A percentile compares a stretch with the other conserved stretches of the same genome.
Evolutionary conservation across 176 grass and related monocot genomes (phyloP).

Genomic region (Metroxylon sagu): DNA sequence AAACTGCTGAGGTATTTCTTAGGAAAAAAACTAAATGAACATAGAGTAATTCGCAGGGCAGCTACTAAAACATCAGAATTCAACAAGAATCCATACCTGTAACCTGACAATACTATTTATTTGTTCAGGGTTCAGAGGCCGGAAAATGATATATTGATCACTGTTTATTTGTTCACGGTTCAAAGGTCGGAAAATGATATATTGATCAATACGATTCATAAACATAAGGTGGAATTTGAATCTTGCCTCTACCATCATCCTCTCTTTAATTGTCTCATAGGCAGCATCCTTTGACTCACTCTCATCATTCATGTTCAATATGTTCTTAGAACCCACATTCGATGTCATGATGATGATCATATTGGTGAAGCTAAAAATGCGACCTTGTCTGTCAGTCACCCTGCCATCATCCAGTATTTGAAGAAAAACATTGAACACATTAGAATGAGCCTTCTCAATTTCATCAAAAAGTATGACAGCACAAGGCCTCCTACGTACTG

Average conservation of each 20-base stretch:
- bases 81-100: slow-evolving; percentile 41
- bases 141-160: slow-evolving; percentile 92
- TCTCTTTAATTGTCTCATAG: slow-evolving; percentile 81
- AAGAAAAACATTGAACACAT: slow-evolving; percentile 97
- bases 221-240: slow-evolving; percentile 82
- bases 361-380: slow-evolving; percentile 85
- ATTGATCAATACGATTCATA: slow-evolving; percentile 95
- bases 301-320: slow-evolving; percentile 84
- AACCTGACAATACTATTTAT: slow-evolving; percentile 81
- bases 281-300: slow-evolving; percentile 35
- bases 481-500: slow-evolving; percentile 75
- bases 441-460: slow-evolving; percentile 96
- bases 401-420: slow-evolving; percentile 92
- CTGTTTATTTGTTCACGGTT: slow-evolving; percentile 67
- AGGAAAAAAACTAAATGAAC: too few relatives aligned
- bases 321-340: slow-evolving; percentile 91
- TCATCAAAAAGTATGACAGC: slow-evolving; percentile 93
- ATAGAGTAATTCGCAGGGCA: too few relatives aligned
- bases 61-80: too few relatives aligned
- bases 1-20: too few relatives aligned
- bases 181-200: slow-evolving; percentile 90
- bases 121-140: slow-evolving; percentile 66
- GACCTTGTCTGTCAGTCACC: slow-evolving; percentile 85
- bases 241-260: slow-evolving; percentile 93
- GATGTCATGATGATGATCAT: slow-evolving; percentile 95